Evolutionary conservation across 305 asterid genomes (phyloP), one percentile per base, ranked within the genome.

Genomic region (Petunia hybrid): DNA sequence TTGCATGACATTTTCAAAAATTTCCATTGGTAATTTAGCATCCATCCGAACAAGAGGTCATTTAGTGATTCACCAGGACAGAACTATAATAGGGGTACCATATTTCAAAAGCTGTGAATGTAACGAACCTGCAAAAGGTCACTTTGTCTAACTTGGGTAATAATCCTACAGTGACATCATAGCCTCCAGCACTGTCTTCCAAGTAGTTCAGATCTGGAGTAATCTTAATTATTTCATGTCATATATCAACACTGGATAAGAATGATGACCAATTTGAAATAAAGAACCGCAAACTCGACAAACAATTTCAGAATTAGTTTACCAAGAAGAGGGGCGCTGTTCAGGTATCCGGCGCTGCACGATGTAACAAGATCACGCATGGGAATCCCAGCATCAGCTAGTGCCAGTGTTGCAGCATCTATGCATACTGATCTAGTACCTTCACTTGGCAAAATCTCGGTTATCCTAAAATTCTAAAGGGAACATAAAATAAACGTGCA

Each of bases 371-470:
- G 90, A 86, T 94, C 98, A 61, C 93, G 86, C 99, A 96, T 93
- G 3, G 98, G 98, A 86, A 96, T 96, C 82, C 99, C 99, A n/a
- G 98, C 99, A 86, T 93, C 97, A 9, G 98, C 94, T 79, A 94
- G 98, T 61, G 99, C 99, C 93, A 96, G 85, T 5, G 98, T 93
- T 66, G 98, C 98, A 68, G 98, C 98, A 89, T 96, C 94, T 86
- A 96, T 96, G 90, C 98, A 96, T 5, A 98, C 98, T 35, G 99
- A 94, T 91, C 99, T 92, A 81, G 98, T 94, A 67, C 99, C 99
- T 95, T 87, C 56, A 85, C 62, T 55, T 83, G 76, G 80, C 46
- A 8, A 74, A 43, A 36, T 48, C 78, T 73, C 51, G 31, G 31
- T 22, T 22, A 78, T 22, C 79, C 78, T 42, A 64, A 67, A 81